These are phyloP conservation scores for Russula griseocarnosa DNA, from an alignment of 768 basidiomycete species.

Conservation along the genomic window DNA sequence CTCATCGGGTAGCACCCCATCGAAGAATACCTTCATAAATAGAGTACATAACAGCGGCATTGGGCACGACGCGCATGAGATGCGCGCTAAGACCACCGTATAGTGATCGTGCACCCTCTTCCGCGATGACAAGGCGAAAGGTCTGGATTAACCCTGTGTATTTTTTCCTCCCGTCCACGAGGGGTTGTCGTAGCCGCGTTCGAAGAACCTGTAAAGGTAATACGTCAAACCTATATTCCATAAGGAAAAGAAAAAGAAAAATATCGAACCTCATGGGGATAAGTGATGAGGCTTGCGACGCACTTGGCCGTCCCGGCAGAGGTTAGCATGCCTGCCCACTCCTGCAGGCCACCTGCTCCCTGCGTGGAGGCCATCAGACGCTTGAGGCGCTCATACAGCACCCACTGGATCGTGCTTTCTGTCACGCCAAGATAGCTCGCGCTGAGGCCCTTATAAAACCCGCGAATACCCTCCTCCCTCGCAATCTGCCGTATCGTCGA, in stretches of 20 bases:
- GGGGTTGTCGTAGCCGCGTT: constrained; percentile 87
- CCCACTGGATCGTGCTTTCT: constrained; percentile 97
- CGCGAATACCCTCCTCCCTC: constrained; percentile 74
- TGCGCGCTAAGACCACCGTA: constrained; percentile 95
- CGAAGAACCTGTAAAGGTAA: constrained; percentile 66
- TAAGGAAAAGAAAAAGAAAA: not conserved
- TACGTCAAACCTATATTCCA: not conserved
- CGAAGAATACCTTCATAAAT: constrained; percentile 85
- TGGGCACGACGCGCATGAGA: constrained; percentile 94
- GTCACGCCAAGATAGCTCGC: constrained; percentile 95
- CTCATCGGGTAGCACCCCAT: constrained; percentile 40
- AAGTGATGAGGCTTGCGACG: constrained; percentile 91
- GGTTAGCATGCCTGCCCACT: constrained; percentile 80
- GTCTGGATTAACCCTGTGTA: constrained; percentile 88
- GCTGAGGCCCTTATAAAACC: constrained; percentile 92
- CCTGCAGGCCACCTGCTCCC: constrained; percentile 51
- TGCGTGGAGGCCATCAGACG: constrained; percentile 52
- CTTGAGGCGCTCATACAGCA: constrained; percentile 91
- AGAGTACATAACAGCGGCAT: constrained; percentile 94
- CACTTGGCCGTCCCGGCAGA: constrained; percentile 93
- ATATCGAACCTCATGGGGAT: constrained; percentile 89
- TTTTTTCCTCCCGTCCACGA: constrained; percentile 69
- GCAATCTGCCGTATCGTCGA: constrained; percentile 68
- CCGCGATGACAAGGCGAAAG: constrained; percentile 74
- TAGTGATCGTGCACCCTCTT: constrained; percentile 82